Evolutionary conservation across 1,284 basidiomycete species (phyloP).

Genomic region (Gymnopus androsaceus): DNA sequence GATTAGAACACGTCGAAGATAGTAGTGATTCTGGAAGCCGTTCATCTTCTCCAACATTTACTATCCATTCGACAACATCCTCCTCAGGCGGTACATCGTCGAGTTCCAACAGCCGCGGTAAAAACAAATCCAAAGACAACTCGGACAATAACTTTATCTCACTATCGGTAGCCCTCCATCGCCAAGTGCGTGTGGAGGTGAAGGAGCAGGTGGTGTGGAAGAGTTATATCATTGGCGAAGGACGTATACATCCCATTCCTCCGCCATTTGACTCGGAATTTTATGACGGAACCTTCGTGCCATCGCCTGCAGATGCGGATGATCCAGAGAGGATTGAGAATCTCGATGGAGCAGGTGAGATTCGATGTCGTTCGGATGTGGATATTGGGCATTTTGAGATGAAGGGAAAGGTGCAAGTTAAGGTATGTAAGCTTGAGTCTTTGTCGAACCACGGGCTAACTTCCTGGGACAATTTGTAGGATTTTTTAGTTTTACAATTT

Average conservation of each 20-base stretch:
- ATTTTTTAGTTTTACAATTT: conserved; percentile 11
- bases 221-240: conserved; percentile 17
- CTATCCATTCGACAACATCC: background rate
- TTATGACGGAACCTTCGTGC: background rate
- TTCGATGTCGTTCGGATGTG: conserved; percentile 1
- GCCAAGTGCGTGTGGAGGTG: conserved; percentile 21
- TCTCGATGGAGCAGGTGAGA: conserved; percentile 14
- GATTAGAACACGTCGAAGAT: conserved; percentile 2
- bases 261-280: conserved; percentile 15
- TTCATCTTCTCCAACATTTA: background rate
- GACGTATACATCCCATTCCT: conserved; percentile 16
- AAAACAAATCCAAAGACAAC: background rate
- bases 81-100: no score
- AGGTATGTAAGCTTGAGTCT: no score
- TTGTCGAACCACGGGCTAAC: no score
- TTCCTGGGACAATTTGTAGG: no score
- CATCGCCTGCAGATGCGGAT: background rate
- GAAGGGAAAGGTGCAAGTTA: conserved; percentile 5
- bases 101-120: background rate
- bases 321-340: background rate
- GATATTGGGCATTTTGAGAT: conserved; percentile 12
- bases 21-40: background rate
- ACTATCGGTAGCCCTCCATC: conserved; percentile 12
- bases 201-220: conserved; percentile 15
- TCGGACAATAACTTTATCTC: background rate